Evolutionary conservation across 495 filamentous ascomycete species (phyloP), one percentile per base, ranked within the genome.

Genomic region (Chaetomium cochliodes): DNA sequence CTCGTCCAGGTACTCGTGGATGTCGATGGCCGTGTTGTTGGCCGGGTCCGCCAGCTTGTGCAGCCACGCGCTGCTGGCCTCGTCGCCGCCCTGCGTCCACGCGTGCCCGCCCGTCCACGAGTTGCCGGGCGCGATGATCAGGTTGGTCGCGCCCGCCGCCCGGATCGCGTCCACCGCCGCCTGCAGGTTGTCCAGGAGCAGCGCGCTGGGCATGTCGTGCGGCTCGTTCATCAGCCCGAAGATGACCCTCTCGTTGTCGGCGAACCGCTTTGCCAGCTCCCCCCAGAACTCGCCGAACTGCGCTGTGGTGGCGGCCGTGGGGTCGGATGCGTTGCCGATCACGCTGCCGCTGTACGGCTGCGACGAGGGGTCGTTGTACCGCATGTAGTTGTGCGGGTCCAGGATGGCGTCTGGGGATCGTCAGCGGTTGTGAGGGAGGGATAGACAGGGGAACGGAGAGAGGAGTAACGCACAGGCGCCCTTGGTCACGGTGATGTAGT

Each of bases 301-400:
- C 18, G 72, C 78, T 9, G 78, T 80, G 23, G 80, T 81, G 7
- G 78, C 79, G 1, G 80, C 80, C 1, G 62, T 76, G 0, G 66
- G 42, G 70, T 81, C 78, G 1, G 76, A 74, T 0, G 74, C 71
- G 70, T 83, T 76, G 18, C 81, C 82, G 65, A 84, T 83, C 46
- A 84, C 76, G 70, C 78, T 79, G 62, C 82, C 76, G 54, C 70
- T 74, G 63, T 73, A 76, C 22, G 82, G 80, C 70, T 85, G 81
- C 42, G 78, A 76, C 11, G 75, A 80, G 4, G 81, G 80, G 65
- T 83, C 74, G 70, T 83, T 82, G 72, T 82, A 83, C 9, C 81
- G 75, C 81, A 83, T 83, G 73, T 84, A 83, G 66, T 82, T 84
- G 73, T 85, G 82, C 22, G 80, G 80, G 66, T 84, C 82, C n/a